A percentile compares a stretch with the other conserved stretches of the same genome.
Conservation (phyloP, 2,329 filamentous ascomycete species). For the Sporothrix curviconia region DNA sequence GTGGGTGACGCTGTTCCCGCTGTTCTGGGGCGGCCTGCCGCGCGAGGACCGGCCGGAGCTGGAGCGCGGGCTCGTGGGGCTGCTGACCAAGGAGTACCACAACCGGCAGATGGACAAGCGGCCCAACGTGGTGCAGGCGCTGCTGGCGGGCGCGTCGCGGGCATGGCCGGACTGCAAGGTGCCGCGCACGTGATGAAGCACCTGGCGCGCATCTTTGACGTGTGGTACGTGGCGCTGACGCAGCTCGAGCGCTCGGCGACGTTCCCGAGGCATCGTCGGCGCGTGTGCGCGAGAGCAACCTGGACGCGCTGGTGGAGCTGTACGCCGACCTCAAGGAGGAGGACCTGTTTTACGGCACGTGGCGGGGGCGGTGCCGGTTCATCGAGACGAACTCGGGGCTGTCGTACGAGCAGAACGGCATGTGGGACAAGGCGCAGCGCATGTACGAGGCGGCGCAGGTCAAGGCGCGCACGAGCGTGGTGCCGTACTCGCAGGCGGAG, state of each 20-base stretch:
- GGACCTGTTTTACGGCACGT: slow-evolving; percentile 95
- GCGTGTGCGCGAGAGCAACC: slow-evolving; percentile 81
- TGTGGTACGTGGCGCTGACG: slow-evolving; percentile 90
- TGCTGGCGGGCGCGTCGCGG: slow-evolving; percentile 80
- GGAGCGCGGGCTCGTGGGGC: slow-evolving; percentile 80
- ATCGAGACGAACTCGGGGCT: slow-evolving; percentile 95
- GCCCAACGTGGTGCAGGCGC: slow-evolving; percentile 89
- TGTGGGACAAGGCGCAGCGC: slow-evolving; percentile 98
- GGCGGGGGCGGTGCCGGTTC: slow-evolving; percentile 90
- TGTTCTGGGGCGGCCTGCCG: slow-evolving; percentile 84
- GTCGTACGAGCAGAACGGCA: slow-evolving; percentile 96
- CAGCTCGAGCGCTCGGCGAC: slow-evolving; percentile 82
- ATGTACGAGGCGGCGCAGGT: slow-evolving; percentile 96
- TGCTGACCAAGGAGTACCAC: slow-evolving; percentile 94
- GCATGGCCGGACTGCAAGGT: slow-evolving; percentile 85
- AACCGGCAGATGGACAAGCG: slow-evolving; percentile 88
- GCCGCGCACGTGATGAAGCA: slow-evolving; percentile 93
- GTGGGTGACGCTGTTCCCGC: slow-evolving; percentile 85
- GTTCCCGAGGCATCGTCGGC: slow-evolving; percentile 78
- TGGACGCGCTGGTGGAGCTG: slow-evolving; percentile 90
- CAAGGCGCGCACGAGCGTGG: slow-evolving; percentile 90
- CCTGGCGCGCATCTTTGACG: slow-evolving; percentile 86
- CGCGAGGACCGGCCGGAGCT: slow-evolving; percentile 86
- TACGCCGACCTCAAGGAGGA: slow-evolving; percentile 90
- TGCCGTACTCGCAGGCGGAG: slow-evolving; percentile 91